Conservation (phyloP, 208 protist species). For the Crithidia acanthocephali region DNA sequence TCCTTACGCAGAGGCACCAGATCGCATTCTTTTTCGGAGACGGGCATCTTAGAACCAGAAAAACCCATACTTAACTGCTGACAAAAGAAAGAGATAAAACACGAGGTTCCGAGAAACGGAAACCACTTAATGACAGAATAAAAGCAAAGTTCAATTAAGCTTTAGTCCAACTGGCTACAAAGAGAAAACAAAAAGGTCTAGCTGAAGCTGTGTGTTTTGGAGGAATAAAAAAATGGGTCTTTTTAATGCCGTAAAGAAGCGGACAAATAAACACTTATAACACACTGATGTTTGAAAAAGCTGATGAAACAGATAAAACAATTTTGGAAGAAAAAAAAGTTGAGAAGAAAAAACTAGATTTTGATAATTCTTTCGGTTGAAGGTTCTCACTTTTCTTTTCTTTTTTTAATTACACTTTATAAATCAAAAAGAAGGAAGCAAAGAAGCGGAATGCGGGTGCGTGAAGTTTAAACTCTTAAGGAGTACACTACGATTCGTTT, state of each 20-base stretch:
- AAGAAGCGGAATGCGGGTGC: constrained; percentile 5
- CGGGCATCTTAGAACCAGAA: constrained; percentile 6
- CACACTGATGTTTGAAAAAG: constrained; percentile 4
- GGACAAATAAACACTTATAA: constrained; percentile 6
- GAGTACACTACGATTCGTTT: neutral
- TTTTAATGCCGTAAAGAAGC: neutral
- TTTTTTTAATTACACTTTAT: constrained; percentile 1
- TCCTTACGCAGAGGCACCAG: constrained; percentile 42
- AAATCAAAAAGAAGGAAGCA: constrained; percentile 1
- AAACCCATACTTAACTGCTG: constrained; percentile 28
- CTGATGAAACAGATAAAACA: constrained; percentile 10
- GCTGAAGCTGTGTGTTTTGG: neutral
- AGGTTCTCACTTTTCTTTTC: constrained; percentile 1
- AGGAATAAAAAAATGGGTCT: neutral
- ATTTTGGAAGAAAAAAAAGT: constrained; percentile 3
- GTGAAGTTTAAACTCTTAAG: constrained; percentile 7
- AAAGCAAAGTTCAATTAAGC: too few species aligned
- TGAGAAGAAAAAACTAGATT: constrained; percentile 4
- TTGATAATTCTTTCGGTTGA: neutral
- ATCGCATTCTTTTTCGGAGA: constrained; percentile 40
- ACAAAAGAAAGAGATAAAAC: neutral
- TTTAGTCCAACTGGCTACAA: constrained; percentile 5
- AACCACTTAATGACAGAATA: neutral
- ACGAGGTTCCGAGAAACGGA: neutral
- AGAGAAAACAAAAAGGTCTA: neutral